Percentiles rank a stretch among this genome's conserved stretches.
Evolutionary conservation across 1,284 basidiomycete genomes (phyloP).

Genomic region (Ceratobasidium theobromae): DNA sequence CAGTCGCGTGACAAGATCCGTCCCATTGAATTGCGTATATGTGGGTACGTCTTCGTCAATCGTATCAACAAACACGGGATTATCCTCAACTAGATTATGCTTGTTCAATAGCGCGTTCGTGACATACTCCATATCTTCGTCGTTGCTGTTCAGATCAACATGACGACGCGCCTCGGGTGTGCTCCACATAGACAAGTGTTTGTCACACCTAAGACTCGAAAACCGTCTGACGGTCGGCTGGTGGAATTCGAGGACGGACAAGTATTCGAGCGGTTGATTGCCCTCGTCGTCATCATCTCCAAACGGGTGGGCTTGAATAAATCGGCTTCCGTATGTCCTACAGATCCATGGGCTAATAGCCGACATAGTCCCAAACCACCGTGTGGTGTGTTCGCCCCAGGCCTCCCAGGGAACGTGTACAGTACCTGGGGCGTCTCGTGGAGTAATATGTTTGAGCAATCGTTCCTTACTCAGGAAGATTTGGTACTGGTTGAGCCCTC

Average conservation of each 20-base stretch:
- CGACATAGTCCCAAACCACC: conserved; percentile 6
- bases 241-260: conserved; percentile 25
- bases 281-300: not conserved
- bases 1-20: not conserved
- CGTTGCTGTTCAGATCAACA: conserved; percentile 40
- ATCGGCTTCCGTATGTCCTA: conserved; percentile 9
- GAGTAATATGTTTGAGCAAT: not conserved
- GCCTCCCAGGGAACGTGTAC: conserved; percentile 9
- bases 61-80: conserved; percentile 15
- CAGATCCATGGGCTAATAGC: conserved; percentile 28
- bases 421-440: not conserved
- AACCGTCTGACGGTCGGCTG: conserved; percentile 19
- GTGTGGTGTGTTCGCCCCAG: conserved; percentile 19
- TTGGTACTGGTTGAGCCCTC: conserved; percentile 21
- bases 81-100: not conserved
- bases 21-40: conserved; percentile 3
- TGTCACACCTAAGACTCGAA: not conserved
- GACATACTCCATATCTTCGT: conserved; percentile 55
- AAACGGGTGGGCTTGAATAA: conserved; percentile 4
- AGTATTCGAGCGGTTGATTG: not conserved
- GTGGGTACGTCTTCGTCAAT: conserved; percentile 26
- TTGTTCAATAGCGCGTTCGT: conserved; percentile 49
- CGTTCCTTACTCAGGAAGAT: conserved; percentile 17
- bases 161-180: conserved; percentile 3
- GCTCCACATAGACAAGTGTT: conserved; percentile 10